Conservation (phyloP, 1,139 yeast species). For the Saccharomyces pastorianus region DNA sequence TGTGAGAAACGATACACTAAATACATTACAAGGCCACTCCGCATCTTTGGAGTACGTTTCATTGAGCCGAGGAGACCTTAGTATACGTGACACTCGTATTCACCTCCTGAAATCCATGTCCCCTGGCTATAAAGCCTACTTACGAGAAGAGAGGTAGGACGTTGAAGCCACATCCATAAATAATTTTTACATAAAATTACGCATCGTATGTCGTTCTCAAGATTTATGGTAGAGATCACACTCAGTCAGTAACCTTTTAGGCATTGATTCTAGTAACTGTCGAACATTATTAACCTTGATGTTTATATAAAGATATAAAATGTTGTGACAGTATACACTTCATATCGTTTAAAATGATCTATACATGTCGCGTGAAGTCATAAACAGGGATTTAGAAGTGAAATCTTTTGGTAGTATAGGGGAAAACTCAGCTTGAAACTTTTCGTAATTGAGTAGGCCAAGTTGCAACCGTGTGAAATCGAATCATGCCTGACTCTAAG, state of each 20-base stretch:
- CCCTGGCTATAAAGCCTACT: neutral
- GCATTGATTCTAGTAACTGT: neutral
- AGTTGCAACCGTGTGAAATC: neutral
- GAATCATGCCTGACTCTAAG: constrained; percentile 42
- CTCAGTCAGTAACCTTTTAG: neutral
- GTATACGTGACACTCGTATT: constrained; percentile 2
- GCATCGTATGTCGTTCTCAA: neutral
- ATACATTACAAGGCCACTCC: constrained; percentile 64
- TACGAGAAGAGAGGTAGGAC: neutral
- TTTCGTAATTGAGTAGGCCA: neutral
- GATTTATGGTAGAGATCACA: neutral
- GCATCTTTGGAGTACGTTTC: constrained; percentile 46
- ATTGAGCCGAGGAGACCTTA: neutral
- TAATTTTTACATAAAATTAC: neutral
- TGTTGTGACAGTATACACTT: neutral
- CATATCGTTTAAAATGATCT: neutral
- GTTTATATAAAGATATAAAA: neutral
- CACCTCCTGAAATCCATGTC: neutral
- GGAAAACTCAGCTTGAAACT: neutral
- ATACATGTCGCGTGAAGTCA: neutral
- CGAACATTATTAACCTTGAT: neutral
- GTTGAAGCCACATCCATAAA: neutral
- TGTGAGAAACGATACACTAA: constrained; percentile 65
- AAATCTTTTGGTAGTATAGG: neutral
- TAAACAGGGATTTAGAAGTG: neutral